Evolutionary conservation across 129 eudicot species (phyloP), one percentile per base, ranked within the genome.

Genomic region (Escallonia herrerae): DNA sequence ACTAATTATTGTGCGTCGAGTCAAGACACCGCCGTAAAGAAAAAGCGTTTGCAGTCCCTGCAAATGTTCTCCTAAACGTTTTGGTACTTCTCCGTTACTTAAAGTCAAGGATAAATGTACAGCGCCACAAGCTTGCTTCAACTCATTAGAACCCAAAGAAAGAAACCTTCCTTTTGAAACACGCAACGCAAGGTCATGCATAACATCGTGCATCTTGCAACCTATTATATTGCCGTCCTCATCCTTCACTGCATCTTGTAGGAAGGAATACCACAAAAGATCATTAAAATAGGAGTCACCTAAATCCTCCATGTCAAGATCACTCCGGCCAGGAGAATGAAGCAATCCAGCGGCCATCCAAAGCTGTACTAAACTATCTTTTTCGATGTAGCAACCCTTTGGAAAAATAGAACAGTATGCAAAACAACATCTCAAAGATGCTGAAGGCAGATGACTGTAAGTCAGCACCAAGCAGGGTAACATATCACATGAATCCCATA

Each of bases 311-410:
- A 51, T 51, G 4, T 6, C 11, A 3, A 6, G 8, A n/a, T 51
- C 3, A 51, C 56, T 51, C n/a, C 56, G 1, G 13, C 12, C n/a
- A 11, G 8, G 13, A 3, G 12, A 2, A 2, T 51, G 56, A 51
- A 51, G 56, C 10, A 64, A 49, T 10, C 69, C 69, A 37, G 49
- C 40, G 1, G 69, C 69, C 69, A 64, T 64, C 69, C 69, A 64
- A 7, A 49, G 33, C 38, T 64, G 58, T 57, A 64, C 38, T 5
- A 64, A 4, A 10, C 15, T 2, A 14, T 49, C 58, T 9, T n/a
- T 64, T 2, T 64, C 7, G n/a, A 64, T 47, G 22, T 9, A 3
- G 3, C 4, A 7, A 49, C 38, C 69, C 56, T 64, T 64, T 3
- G 37, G 33, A 22, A 22, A 22, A 22, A 22, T 22, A 22, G 33